A percentile compares a stretch with the other conserved stretches of the same genome.
phyloP scores from a whole-genome alignment of 2,329 filamentous ascomycete species.

The Ceratocystis albifundus region DNA sequence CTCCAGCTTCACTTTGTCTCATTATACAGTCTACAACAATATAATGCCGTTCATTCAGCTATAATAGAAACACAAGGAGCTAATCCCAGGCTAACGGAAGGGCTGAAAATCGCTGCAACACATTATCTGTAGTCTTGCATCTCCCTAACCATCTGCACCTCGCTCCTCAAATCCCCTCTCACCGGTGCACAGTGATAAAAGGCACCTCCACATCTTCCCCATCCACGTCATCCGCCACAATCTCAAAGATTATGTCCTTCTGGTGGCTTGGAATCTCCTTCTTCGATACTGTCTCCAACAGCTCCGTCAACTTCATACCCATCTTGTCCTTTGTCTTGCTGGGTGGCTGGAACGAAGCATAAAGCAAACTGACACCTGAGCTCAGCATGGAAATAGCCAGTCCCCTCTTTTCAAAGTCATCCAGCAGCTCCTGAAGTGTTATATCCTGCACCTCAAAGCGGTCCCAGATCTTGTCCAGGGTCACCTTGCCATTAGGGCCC shows the following conservation, averaged over 20 bases:
- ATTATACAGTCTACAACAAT: not conserved
- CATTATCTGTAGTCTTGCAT: not conserved
- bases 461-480: slow-evolving; percentile 95
- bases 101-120: not conserved
- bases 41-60: not conserved
- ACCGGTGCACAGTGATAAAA: slow-evolving; percentile 69
- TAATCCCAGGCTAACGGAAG: not conserved
- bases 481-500: slow-evolving; percentile 65
- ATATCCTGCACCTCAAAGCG: slow-evolving; percentile 85
- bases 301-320: slow-evolving; percentile 70
- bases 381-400: slow-evolving; percentile 84
- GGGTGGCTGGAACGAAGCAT: slow-evolving; percentile 81
- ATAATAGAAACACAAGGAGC: not conserved
- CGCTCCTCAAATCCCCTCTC: not conserved
- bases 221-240: slow-evolving; percentile 76
- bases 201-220: slow-evolving; percentile 95
- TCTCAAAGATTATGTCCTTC: slow-evolving; percentile 92
- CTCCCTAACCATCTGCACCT: not conserved
- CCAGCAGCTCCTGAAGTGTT: slow-evolving; percentile 71
- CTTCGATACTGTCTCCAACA: slow-evolving; percentile 82
- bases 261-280: slow-evolving; percentile 84
- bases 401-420: slow-evolving; percentile 69
- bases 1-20: not conserved
- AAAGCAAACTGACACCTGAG: slow-evolving; percentile 90
- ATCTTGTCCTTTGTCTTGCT: slow-evolving; percentile 70